phyloP scores from a whole-genome alignment of 768 basidiomycete species.

The Tricholoma saponaceum region DNA sequence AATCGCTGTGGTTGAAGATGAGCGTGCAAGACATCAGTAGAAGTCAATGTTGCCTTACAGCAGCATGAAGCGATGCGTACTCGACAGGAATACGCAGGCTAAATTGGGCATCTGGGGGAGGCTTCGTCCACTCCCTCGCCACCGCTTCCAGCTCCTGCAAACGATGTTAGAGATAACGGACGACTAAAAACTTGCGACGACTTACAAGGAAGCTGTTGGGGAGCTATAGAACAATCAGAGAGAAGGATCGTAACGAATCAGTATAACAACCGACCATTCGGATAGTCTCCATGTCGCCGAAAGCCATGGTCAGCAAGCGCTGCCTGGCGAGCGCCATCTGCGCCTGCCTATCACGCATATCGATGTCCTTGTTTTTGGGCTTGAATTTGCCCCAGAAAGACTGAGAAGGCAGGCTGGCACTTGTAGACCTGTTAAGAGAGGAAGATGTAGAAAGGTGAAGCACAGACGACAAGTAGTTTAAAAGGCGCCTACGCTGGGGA shows the following conservation, averaged over 20 bases:
- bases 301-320: constrained; percentile 76
- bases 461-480: constrained; percentile 20
- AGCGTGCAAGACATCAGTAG: constrained; percentile 13
- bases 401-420: constrained; percentile 52
- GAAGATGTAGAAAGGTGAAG: constrained; percentile 28
- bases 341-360: constrained; percentile 48
- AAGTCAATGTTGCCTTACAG: constrained; percentile 43
- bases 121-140: constrained; percentile 83
- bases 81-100: constrained; percentile 82
- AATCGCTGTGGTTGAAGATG: constrained; percentile 48
- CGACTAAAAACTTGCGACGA: constrained; percentile 2
- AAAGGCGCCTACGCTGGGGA: constrained; percentile 67
- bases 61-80: constrained; percentile 79
- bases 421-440: constrained; percentile 54
- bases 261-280: constrained; percentile 47
- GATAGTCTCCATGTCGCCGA: constrained; percentile 84
- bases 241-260: constrained; percentile 8
- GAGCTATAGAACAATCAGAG: constrained; percentile 40
- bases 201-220: constrained; percentile 64
- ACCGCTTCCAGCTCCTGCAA: constrained; percentile 73
- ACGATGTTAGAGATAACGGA: constrained; percentile 6
- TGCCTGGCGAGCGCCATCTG: constrained; percentile 71
- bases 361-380: constrained; percentile 64
- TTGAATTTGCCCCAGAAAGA: constrained; percentile 68
- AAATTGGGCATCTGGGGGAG: constrained; percentile 75